Evolutionary conservation across 2,329 filamentous ascomycete species (phyloP).

Genomic region (Cladosporium sp.): DNA sequence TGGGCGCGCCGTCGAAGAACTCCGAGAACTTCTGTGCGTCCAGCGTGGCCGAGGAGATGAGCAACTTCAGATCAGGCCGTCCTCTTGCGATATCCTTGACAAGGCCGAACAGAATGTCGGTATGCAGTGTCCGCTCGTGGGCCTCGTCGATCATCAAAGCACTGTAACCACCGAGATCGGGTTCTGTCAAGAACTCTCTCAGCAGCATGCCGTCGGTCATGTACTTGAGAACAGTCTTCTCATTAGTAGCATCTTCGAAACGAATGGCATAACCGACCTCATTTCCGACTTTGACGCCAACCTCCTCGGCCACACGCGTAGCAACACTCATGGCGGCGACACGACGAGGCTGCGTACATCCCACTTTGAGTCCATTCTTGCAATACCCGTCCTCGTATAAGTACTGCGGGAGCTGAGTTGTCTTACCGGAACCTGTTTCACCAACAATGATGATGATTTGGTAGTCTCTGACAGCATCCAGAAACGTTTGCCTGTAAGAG

Average conservation of each 20-base stretch:
- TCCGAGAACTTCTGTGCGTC: conserved; percentile 87
- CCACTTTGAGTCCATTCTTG: conserved; percentile 77
- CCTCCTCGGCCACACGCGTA: conserved; percentile 91
- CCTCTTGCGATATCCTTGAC: conserved; percentile 84
- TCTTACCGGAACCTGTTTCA: conserved; percentile 94
- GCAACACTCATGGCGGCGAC: conserved; percentile 98
- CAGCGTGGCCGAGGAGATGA: conserved; percentile 93
- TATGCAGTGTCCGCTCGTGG: conserved; percentile 87
- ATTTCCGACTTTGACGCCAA: conserved; percentile 82
- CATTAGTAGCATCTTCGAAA: conserved; percentile 87
- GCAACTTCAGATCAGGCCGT: conserved; percentile 77
- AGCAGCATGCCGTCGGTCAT: conserved; percentile 97
- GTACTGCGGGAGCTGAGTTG: conserved; percentile 92
- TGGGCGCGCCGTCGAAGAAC: conserved; percentile 89
- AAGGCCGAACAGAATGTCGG: conserved; percentile 83
- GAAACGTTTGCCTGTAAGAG: conserved; percentile 76
- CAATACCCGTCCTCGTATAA: conserved; percentile 88
- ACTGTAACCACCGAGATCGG: conserved; percentile 75
- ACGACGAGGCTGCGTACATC: conserved; percentile 89
- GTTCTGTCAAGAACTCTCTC: conserved; percentile 84
- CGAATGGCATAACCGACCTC: conserved; percentile 94
- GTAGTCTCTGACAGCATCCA: conserved; percentile 79
- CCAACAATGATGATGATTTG: conserved; percentile 90
- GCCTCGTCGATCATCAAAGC: conserved; percentile 96
- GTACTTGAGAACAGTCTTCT: conserved; percentile 90